These are phyloP conservation scores for Amauroascus niger DNA, from an alignment of 2,329 filamentous ascomycete species.

Conservation along the genomic window DNA sequence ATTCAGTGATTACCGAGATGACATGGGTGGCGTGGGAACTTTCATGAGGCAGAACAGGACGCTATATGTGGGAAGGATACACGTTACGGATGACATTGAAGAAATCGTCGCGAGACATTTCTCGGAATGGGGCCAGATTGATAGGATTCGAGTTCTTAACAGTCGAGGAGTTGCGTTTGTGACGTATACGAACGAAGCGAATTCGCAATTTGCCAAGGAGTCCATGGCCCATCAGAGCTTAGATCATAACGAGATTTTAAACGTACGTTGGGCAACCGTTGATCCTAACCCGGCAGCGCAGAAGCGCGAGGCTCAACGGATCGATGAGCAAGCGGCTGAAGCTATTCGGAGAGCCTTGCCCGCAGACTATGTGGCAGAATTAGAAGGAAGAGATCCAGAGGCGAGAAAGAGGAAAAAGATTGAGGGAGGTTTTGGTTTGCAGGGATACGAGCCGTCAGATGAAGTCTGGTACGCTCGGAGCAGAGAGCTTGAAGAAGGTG, in stretches of 20 bases:
- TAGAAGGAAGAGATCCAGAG: constrained; percentile 82
- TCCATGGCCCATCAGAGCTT: constrained; percentile 92
- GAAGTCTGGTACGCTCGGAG: constrained; percentile 85
- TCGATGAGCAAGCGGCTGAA: constrained; percentile 94
- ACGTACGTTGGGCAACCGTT: constrained; percentile 92
- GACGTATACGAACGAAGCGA: constrained; percentile 84
- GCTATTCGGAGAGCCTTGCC: constrained; percentile 81
- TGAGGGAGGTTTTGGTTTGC: constrained; percentile 76
- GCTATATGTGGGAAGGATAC: constrained; percentile 84
- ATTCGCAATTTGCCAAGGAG: constrained; percentile 83
- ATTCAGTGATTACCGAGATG: constrained; percentile 83
- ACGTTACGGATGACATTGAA: constrained; percentile 93
- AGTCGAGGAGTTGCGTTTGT: constrained; percentile 86
- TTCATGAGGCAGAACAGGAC: constrained; percentile 93
- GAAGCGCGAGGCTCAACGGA: constrained; percentile 73
- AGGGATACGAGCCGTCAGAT: constrained; percentile 89
- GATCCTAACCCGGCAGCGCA: constrained; percentile 94
- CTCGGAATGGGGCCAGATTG: constrained; percentile 89
- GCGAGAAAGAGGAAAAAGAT: constrained; percentile 80
- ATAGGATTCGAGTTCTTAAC: constrained; percentile 79
- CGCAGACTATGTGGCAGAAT: constrained; percentile 81
- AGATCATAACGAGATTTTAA: constrained; percentile 84
- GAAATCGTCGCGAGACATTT: constrained; percentile 93
- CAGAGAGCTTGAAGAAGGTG: constrained; percentile 55
- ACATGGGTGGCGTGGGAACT: constrained; percentile 93